Evolutionary conservation across 169 alveolate genomes (phyloP), one percentile per base, ranked within the genome.

Genomic region (Plasmodium gaboni): DNA sequence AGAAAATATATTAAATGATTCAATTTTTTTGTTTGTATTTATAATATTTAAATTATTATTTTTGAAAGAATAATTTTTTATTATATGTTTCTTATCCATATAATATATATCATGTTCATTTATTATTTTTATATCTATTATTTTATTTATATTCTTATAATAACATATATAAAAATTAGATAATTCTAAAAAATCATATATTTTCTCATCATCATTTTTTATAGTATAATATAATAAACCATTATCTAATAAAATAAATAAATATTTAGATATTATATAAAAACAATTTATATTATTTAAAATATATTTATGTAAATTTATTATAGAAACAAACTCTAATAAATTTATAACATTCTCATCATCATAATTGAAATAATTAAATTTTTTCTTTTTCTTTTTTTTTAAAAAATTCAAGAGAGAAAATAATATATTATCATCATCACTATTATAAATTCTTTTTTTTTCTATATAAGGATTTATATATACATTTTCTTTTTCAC

Each of bases 271-370:
- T 9, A 15, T 32, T 0, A 78, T 53, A 60, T 2, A 51, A 59
- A 78, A 13, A 24, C 44, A 64, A 19, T 1, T 24, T 15, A 78
- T 78, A 57, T 69, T 65, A 22, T 24, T 68, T 15, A 51, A 44
- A 2, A 78, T 4, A 69, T 78, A 50, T 57, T 44, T 78, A 51
- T 78, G 64, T 8, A 78, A 78, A 78, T 78, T 78, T 15, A 78
- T 59, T 15, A 65, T 57, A 12, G 89, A 78, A 0, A 65, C 9
- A 46, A 28, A 13, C 1, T 15, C 46, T 7, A 78, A 32, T 9
- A 78, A 28, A 19, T 65, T 50, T 13, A 42, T 63, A 1, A 78
- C 71, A 7, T 65, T 78, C 15, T 65, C 68, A 1, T 26, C 50
- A 50, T 67, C 70, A 64, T 65, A 78, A 26, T 22, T 38, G 0